A percentile compares a stretch with the other conserved stretches of the same genome.
Evolutionary conservation across 1,139 yeast genomes (phyloP).

Genomic region (Yamadazyma blattariae): DNA sequence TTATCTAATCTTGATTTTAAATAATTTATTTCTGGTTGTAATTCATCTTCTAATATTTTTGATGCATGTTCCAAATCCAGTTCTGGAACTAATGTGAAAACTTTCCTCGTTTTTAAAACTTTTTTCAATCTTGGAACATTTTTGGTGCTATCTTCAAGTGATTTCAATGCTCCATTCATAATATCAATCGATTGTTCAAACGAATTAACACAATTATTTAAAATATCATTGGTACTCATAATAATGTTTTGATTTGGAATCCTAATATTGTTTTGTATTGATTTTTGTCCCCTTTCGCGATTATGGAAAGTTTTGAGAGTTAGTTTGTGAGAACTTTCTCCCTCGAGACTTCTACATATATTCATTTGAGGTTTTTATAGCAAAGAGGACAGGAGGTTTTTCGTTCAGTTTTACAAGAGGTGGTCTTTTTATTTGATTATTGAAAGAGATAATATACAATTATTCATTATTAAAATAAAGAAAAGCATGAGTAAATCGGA

Average conservation of each 20-base stretch:
- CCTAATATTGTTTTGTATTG: slow-evolving; percentile 1
- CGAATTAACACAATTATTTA: slow-evolving; percentile 26
- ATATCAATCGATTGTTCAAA: slow-evolving; percentile 30
- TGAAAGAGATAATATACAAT: no score
- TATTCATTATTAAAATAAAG: no score
- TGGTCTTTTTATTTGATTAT: no score
- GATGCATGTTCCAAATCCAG: slow-evolving; percentile 39
- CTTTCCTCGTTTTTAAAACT: slow-evolving; percentile 33
- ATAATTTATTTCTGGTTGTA: slow-evolving; percentile 34
- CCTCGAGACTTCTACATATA: no score
- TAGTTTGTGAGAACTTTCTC: background rate
- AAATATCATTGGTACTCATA: slow-evolving; percentile 13
- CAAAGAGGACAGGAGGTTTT: no score
- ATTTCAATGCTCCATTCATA: slow-evolving; percentile 26
- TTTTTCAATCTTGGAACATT: slow-evolving; percentile 33
- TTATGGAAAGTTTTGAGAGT: background rate
- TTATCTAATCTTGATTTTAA: slow-evolving; percentile 30
- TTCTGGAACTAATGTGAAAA: slow-evolving; percentile 43
- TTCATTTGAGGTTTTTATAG: no score
- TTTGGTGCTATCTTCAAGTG: slow-evolving; percentile 29
- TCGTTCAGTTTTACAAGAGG: no score
- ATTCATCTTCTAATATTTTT: slow-evolving; percentile 24
- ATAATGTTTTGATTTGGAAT: no score
- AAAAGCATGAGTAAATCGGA: slow-evolving; percentile 19
- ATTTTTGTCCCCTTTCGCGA: background rate